These are phyloP conservation scores for Epichloe festucae DNA, from an alignment of 2,329 filamentous ascomycete species.

Conservation along the genomic window DNA sequence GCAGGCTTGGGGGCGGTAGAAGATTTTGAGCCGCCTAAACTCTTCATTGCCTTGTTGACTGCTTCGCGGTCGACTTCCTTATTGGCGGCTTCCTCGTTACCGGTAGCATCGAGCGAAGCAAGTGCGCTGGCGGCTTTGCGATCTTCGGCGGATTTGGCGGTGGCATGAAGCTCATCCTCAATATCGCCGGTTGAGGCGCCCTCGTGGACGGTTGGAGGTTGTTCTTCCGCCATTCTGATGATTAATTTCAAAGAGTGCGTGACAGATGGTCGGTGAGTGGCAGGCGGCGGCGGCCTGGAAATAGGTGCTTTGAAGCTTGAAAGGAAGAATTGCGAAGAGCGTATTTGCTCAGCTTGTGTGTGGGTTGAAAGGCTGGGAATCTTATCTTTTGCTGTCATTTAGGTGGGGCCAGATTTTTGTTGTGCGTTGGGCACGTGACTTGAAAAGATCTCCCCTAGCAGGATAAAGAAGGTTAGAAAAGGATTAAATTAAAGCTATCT, in stretches of 20 bases:
- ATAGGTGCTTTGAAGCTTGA: too few species aligned
- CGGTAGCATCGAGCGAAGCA: conserved; percentile 46
- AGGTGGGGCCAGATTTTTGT: too few species aligned
- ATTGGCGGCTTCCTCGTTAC: conserved; percentile 30
- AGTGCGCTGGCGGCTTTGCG: conserved; percentile 65
- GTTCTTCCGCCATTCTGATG: conserved; percentile 43
- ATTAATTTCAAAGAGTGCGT: not conserved
- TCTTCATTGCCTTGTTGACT: conserved; percentile 59
- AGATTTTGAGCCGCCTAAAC: conserved; percentile 30
- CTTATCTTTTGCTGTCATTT: too few species aligned
- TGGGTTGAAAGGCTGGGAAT: too few species aligned
- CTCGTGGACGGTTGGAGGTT: conserved; percentile 44
- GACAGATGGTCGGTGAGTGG: not conserved
- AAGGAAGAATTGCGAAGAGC: too few species aligned
- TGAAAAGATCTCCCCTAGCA: too few species aligned
- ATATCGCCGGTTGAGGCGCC: conserved; percentile 46
- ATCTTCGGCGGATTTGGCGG: conserved; percentile 58
- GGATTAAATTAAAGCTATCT: too few species aligned
- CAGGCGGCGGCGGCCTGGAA: too few species aligned
- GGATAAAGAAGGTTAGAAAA: too few species aligned
- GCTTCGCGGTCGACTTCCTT: conserved; percentile 57
- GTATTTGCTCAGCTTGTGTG: too few species aligned
- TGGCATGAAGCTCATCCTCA: conserved; percentile 39
- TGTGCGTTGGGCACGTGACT: too few species aligned
- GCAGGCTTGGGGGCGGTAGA: conserved; percentile 15